Conservation (phyloP, 345 rosid species). For the Crucihimalaya himalaica region DNA sequence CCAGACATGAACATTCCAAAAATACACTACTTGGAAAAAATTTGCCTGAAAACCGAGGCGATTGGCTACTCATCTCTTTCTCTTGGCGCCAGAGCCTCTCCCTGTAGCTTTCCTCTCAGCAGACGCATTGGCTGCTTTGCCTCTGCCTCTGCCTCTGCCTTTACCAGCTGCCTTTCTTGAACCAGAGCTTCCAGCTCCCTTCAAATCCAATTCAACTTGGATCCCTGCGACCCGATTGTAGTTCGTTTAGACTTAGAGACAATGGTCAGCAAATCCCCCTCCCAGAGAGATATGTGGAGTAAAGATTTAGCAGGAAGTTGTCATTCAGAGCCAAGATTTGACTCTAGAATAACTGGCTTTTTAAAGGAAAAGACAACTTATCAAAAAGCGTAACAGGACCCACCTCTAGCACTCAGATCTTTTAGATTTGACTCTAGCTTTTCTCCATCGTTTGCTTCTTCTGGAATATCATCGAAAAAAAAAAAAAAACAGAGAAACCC, state of each 20-base stretch:
- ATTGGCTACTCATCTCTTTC: constrained; percentile 58
- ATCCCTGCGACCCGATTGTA: constrained; percentile 46
- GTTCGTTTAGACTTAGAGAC: neutral
- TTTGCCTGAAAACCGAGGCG: constrained; percentile 3
- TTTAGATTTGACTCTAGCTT: constrained; percentile 73
- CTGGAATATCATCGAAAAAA: constrained; percentile 38
- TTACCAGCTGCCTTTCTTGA: constrained; percentile 50
- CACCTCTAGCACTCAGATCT: constrained; percentile 75
- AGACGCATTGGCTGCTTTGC: constrained; percentile 51
- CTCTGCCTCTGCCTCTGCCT: constrained; percentile 42
- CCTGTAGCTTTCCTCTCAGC: constrained; percentile 60
- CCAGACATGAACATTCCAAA: constrained; percentile 5
- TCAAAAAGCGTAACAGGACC: constrained; percentile 2
- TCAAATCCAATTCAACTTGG: constrained; percentile 76
- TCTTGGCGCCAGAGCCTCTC: constrained; percentile 65
- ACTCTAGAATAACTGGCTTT: neutral
- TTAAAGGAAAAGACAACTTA: constrained; percentile 9
- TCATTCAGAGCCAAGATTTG: neutral
- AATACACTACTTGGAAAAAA: neutral
- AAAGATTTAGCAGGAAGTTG: neutral
- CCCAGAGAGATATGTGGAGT: constrained; percentile 1
- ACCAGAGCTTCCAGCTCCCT: constrained; percentile 53
- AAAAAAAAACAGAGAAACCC: neutral
- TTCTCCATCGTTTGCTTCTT: constrained; percentile 51
- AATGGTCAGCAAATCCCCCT: neutral